Conservation (phyloP, 305 asterid species). For the Coffea humblotiana region DNA sequence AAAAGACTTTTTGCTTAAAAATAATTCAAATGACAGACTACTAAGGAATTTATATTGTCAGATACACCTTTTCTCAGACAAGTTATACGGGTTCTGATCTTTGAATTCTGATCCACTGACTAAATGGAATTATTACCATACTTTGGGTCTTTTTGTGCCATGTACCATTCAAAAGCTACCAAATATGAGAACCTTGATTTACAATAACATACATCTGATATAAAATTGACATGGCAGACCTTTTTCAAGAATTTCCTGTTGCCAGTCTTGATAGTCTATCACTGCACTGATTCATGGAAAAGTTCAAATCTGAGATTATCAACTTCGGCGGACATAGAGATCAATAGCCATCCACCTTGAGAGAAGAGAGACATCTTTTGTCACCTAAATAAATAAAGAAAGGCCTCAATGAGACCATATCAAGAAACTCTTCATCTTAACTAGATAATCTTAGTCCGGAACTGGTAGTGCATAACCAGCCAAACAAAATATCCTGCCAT, state of each 20-base stretch:
- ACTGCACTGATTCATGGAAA: constrained; percentile 86
- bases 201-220: neutral
- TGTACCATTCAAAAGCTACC: neutral
- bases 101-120: neutral
- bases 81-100: neutral
- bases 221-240: constrained; percentile 40
- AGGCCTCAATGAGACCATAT: constrained; percentile 19
- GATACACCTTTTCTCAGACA: neutral
- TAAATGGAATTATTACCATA: neutral
- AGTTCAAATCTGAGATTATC: constrained; percentile 97
- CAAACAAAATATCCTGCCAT: neutral
- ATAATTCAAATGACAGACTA: neutral
- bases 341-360: constrained; percentile 99
- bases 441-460: neutral
- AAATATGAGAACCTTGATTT: neutral
- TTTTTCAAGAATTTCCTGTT: constrained; percentile 68
- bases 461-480: neutral
- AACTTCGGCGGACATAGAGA: constrained; percentile 76
- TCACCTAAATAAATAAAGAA: constrained; percentile 57
- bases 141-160: neutral
- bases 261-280: constrained; percentile 64
- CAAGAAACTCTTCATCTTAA: neutral
- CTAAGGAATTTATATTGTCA: neutral
- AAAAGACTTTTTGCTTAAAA: neutral
- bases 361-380: constrained; percentile 82